These are phyloP conservation scores for Mortierella sp. DNA, from an alignment of 371 early-diverging fungal genomes.

Conservation along the genomic window DNA sequence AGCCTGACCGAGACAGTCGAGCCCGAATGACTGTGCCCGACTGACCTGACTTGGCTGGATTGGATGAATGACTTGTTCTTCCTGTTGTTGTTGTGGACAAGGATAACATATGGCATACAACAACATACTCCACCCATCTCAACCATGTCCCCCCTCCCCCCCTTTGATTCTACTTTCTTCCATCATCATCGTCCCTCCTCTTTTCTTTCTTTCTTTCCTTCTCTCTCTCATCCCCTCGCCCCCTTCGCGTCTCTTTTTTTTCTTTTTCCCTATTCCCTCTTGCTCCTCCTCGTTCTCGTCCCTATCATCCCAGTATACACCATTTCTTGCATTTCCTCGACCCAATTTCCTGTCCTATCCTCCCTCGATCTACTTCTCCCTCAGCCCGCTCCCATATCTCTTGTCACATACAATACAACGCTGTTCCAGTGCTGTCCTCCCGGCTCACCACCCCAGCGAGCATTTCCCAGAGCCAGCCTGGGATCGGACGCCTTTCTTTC, in stretches of 20 bases:
- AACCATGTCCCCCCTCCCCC: not conserved
- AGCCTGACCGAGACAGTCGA: not conserved
- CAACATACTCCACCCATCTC: not conserved
- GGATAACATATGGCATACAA: not conserved
- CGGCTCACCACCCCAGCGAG: not conserved
- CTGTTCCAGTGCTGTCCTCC: not conserved
- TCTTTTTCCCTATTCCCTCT: not conserved
- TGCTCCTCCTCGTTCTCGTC: constrained; percentile 7
- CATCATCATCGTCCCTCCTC: not conserved
- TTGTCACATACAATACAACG: not conserved
- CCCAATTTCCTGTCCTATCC: not conserved
- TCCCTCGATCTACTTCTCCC: constrained; percentile 10
- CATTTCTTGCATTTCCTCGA: not conserved
- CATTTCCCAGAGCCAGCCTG: constrained; percentile 1
- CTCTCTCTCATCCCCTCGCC: not conserved
- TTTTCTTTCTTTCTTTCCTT: not conserved
- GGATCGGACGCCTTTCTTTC: constrained; percentile 5
- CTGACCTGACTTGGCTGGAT: not conserved
- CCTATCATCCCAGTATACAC: constrained; percentile 13
- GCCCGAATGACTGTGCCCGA: not conserved
- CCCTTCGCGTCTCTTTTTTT: no score
- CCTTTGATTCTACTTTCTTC: constrained; percentile 13
- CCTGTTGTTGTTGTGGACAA: no score
- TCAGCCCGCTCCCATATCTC: not conserved
- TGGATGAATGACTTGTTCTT: not conserved